Conservation (phyloP, 768 basidiomycete species). For the Lactarius akahatsu region DNA sequence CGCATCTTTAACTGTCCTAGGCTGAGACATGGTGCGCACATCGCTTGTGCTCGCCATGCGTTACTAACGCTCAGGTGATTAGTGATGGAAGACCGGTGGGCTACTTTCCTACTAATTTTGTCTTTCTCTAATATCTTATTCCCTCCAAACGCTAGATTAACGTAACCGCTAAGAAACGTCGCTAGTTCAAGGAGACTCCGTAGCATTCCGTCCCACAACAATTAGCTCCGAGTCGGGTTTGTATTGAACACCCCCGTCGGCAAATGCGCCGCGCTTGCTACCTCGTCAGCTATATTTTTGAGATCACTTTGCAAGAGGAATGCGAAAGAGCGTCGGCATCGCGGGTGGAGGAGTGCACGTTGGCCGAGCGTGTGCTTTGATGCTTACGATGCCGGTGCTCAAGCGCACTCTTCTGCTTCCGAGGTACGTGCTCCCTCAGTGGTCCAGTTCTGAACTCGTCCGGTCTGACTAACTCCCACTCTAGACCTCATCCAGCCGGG, state of each 20-base stretch:
- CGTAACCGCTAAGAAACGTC: background rate
- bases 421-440: background rate
- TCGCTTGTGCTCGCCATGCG: background rate
- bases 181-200: too few relatives aligned
- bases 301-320: background rate
- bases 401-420: background rate
- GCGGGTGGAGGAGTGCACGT: conserved; percentile 3
- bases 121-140: background rate
- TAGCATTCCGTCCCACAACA: background rate
- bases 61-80: background rate
- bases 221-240: background rate
- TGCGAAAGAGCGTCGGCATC: background rate
- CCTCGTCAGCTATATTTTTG: background rate
- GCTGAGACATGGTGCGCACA: background rate
- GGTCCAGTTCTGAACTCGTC: background rate
- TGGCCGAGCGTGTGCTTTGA: conserved; percentile 14
- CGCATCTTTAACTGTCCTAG: background rate
- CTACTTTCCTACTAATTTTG: background rate
- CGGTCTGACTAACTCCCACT: background rate
- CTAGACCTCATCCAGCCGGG: background rate
- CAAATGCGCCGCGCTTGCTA: background rate
- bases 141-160: background rate
- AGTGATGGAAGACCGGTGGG: background rate
- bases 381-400: background rate
- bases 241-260: background rate